Conservation (phyloP, 306 rosid genomes). For the Oemleria cerasiformis region DNA sequence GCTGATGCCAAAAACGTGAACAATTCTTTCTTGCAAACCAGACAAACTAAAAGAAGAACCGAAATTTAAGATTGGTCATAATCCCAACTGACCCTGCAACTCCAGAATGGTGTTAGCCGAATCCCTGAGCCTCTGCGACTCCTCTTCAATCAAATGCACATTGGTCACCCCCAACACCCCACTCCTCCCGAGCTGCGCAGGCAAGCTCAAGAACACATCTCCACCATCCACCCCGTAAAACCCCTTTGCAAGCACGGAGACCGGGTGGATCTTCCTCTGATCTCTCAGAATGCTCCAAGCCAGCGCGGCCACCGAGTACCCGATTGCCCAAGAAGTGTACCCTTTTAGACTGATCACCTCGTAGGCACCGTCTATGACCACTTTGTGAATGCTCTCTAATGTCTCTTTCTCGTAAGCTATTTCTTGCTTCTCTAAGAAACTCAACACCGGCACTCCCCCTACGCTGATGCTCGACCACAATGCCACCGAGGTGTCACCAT, state of each 20-base stretch:
- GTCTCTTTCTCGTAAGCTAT: constrained; percentile 69
- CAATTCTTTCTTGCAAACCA: background rate
- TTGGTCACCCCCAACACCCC: constrained; percentile 80
- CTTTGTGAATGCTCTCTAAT: constrained; percentile 68
- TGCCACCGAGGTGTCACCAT: constrained; percentile 97
- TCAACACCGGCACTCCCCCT: constrained; percentile 85
- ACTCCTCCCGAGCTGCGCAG: constrained; percentile 71
- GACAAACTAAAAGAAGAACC: background rate
- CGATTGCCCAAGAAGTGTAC: constrained; percentile 95
- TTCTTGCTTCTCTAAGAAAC: constrained; percentile 63
- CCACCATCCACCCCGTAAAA: constrained; percentile 62
- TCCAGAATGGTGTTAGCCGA: constrained; percentile 66
- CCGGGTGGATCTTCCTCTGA: constrained; percentile 83
- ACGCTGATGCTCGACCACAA: constrained; percentile 93
- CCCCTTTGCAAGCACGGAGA: constrained; percentile 75
- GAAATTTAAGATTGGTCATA: constrained; percentile 22
- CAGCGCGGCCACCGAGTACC: constrained; percentile 74
- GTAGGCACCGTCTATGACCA: constrained; percentile 59
- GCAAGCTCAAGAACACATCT: constrained; percentile 79
- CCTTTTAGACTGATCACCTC: constrained; percentile 87
- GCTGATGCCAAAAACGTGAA: background rate
- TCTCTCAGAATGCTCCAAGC: constrained; percentile 60
- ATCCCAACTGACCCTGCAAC: constrained; percentile 56
- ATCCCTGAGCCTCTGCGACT: constrained; percentile 48
- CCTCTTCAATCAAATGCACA: constrained; percentile 64